A percentile compares a stretch with the other conserved stretches of the same genome.
phyloP scores from a whole-genome alignment of 2,329 filamentous ascomycete species.

The Aspergillus sp. region DNA sequence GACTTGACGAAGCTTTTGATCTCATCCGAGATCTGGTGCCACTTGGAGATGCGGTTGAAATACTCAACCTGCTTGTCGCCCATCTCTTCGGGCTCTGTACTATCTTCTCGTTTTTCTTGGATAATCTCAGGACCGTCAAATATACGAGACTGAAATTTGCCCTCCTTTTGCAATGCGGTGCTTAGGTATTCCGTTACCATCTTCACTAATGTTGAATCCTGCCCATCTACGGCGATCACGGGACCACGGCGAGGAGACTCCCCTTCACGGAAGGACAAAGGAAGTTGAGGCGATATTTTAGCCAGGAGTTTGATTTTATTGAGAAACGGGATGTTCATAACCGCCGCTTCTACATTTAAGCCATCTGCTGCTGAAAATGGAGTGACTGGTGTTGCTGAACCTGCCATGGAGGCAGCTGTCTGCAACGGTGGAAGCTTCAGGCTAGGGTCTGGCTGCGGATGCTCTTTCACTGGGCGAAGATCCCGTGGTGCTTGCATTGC shows the following conservation, averaged over 20 bases:
- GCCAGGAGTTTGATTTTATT: slow-evolving; percentile 76
- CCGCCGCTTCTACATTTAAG: slow-evolving; percentile 62
- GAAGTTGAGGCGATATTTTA: slow-evolving; percentile 71
- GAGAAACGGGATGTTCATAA: slow-evolving; percentile 72
- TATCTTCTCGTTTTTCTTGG: slow-evolving; percentile 17
- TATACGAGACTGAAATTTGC: slow-evolving; percentile 51
- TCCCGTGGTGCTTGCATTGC: slow-evolving; percentile 60
- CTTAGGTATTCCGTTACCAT: slow-evolving; percentile 66
- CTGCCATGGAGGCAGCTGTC: slow-evolving; percentile 31
- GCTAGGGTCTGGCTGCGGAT: slow-evolving; percentile 47
- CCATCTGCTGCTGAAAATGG: slow-evolving; percentile 38
- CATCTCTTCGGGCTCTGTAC: slow-evolving; percentile 32
- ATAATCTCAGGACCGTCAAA: slow-evolving; percentile 47
- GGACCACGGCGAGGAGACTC: slow-evolving; percentile 62
- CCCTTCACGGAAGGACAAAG: slow-evolving; percentile 31
- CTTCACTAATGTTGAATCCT: slow-evolving; percentile 62
- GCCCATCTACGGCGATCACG: slow-evolving; percentile 80
- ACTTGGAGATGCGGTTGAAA: slow-evolving; percentile 66
- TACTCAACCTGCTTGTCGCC: slow-evolving; percentile 57
- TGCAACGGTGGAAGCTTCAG: slow-evolving; percentile 57
- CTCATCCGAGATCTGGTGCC: slow-evolving; percentile 73
- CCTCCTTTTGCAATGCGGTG: slow-evolving; percentile 52
- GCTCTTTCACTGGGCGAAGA: slow-evolving; percentile 23
- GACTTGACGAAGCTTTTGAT: slow-evolving; percentile 61
- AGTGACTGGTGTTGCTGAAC: slow-evolving; percentile 25